Percentiles rank a stretch among this genome's conserved stretches.
Conservation (phyloP, 78 protist species). For the Dictyostelium capitatum region DNA sequence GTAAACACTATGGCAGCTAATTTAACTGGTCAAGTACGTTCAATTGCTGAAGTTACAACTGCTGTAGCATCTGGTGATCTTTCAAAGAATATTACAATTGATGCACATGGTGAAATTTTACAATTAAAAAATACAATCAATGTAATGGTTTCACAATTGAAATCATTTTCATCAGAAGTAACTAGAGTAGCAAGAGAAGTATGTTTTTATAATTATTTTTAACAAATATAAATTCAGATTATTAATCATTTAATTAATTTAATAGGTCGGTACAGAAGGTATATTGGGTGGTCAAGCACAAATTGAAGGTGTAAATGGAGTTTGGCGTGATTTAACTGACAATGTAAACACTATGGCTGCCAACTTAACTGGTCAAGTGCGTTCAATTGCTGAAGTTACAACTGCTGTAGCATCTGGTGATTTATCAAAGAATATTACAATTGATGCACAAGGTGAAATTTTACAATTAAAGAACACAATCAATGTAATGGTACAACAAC, state of each 20-base stretch:
- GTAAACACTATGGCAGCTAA: conserved; percentile 78
- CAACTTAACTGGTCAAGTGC: conserved; percentile 48
- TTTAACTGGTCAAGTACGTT: conserved; percentile 65
- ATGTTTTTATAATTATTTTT: no score
- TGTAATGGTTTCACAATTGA: conserved; percentile 67
- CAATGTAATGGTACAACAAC: conserved; percentile 61
- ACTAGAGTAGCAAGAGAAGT: conserved; percentile 65
- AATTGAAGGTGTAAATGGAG: conserved; percentile 50
- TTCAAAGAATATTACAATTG: conserved; percentile 9
- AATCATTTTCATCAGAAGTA: conserved; percentile 50
- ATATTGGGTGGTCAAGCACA: conserved; percentile 71
- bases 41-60: conserved; percentile 62
- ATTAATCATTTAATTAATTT: no score
- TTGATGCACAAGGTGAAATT: conserved; percentile 53
- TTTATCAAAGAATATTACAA: conserved; percentile 42
- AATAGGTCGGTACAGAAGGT: conserved; percentile 60
- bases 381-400: conserved; percentile 56
- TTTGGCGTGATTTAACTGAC: conserved; percentile 61
- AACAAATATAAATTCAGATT: no score
- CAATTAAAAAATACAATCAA: conserved; percentile 52
- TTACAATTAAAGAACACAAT: conserved; percentile 37
- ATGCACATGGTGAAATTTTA: conserved; percentile 59
- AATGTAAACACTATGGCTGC: conserved; percentile 71
- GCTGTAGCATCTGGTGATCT: conserved; percentile 67
- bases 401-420: conserved; percentile 53